Percentiles rank a stretch among this genome's conserved stretches.
These are phyloP conservation scores for Lyophyllum decastes DNA, from an alignment of 768 basidiomycete genomes.

Conservation along the genomic window DNA sequence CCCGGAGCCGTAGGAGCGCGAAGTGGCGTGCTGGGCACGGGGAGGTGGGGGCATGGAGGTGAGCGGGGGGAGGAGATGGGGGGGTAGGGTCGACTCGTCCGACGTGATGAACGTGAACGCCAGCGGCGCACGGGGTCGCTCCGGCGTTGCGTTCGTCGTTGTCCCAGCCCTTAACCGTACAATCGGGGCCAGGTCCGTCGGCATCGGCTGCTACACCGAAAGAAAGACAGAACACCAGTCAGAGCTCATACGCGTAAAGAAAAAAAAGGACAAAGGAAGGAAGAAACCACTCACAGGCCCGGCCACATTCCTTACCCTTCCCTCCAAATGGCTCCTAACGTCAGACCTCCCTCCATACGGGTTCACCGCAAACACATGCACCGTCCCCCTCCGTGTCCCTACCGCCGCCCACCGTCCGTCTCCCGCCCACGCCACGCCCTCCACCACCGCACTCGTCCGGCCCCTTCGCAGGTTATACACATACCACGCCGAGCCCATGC, in stretches of 20 bases:
- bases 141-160: slow-evolving; percentile 26
- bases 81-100: slow-evolving; percentile 33
- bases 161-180: slow-evolving; percentile 47
- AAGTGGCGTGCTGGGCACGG: background rate
- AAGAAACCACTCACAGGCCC: slow-evolving; percentile 20
- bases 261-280: too few relatives aligned
- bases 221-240: background rate
- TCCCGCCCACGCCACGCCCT: slow-evolving; percentile 49
- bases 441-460: slow-evolving; percentile 64
- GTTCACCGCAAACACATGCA: slow-evolving; percentile 77
- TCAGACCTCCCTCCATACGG: slow-evolving; percentile 75
- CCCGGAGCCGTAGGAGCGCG: slow-evolving; percentile 17
- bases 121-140: slow-evolving; percentile 39
- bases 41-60: slow-evolving; percentile 12
- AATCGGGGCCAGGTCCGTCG: slow-evolving; percentile 57
- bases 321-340: slow-evolving; percentile 58
- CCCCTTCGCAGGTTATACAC: slow-evolving; percentile 75
- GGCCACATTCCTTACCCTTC: slow-evolving; percentile 57
- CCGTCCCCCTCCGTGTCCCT: slow-evolving; percentile 60
- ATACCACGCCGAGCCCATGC: slow-evolving; percentile 35
- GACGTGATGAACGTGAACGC: slow-evolving; percentile 57
- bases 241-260: background rate
- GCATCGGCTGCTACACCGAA: slow-evolving; percentile 44
- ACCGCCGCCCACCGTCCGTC: slow-evolving; percentile 74
- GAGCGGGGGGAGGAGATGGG: slow-evolving; percentile 34